Conservation (phyloP, 768 basidiomycete genomes). For the Rhodotorula sphaerocarpa region DNA sequence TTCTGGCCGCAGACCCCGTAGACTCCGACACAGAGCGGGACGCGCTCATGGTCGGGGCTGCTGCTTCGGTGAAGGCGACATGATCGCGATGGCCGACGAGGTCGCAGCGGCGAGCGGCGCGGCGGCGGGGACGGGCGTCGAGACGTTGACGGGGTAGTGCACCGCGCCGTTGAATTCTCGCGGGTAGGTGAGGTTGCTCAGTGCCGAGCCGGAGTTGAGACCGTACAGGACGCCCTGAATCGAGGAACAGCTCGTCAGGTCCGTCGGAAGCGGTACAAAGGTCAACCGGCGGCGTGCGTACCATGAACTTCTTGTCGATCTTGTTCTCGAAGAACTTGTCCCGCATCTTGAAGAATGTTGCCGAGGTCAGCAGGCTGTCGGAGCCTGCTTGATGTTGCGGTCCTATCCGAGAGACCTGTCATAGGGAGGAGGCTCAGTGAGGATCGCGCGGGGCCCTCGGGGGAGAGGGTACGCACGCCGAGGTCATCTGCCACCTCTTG, state of each 20-base stretch:
- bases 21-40: too few species aligned
- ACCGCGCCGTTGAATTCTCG: constrained; percentile 30
- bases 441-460: background rate
- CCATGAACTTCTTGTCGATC: constrained; percentile 57
- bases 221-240: constrained; percentile 33
- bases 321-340: constrained; percentile 81
- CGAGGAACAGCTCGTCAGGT: background rate
- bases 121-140: constrained; percentile 7
- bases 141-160: constrained; percentile 29
- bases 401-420: constrained; percentile 76
- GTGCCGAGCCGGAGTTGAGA: constrained; percentile 21
- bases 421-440: background rate
- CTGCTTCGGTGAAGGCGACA: constrained; percentile 16
- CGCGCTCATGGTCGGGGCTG: background rate
- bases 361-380: constrained; percentile 86
- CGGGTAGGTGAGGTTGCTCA: constrained; percentile 12
- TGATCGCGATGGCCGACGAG: constrained; percentile 29
- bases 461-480: constrained; percentile 55
- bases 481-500: constrained; percentile 95
- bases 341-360: constrained; percentile 93
- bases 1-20: too few species aligned
- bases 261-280: too few species aligned
- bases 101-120: constrained; percentile 20
- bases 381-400: constrained; percentile 92
- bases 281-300: background rate